Conservation (phyloP, 2,329 filamentous ascomycete genomes). For the Botrytis aclada region DNA sequence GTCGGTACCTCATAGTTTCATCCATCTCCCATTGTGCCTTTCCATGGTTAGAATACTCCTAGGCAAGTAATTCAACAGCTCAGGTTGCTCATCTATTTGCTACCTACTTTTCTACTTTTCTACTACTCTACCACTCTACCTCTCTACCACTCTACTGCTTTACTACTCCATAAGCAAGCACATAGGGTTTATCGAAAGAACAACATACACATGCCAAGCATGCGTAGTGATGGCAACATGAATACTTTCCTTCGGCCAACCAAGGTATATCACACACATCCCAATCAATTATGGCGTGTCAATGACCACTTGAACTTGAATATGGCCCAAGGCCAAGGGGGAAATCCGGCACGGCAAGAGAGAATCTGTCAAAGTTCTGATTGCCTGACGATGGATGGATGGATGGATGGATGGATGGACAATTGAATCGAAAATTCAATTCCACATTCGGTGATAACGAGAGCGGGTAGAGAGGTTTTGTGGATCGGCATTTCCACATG, state of each 20-base stretch:
- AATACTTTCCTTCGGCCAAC: background rate
- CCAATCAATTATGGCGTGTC: background rate
- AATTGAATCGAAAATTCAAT: background rate
- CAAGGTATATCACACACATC: background rate
- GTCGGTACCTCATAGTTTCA: no score
- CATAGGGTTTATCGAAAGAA: background rate
- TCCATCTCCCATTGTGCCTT: background rate
- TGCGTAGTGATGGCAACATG: constrained; percentile 1
- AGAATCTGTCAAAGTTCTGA: background rate
- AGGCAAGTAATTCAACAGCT: background rate
- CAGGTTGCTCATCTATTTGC: background rate
- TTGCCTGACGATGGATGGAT: background rate
- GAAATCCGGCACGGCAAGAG: background rate
- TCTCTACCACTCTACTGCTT: no score
- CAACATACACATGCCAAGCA: constrained; percentile 2
- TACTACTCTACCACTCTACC: no score
- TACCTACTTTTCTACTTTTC: no score
- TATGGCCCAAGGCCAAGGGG: background rate
- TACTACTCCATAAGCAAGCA: background rate
- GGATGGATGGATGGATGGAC: background rate
- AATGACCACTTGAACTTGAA: background rate
- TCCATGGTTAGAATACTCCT: background rate
- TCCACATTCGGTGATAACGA: background rate
- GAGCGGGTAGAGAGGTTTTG: background rate
- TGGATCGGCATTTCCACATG: background rate